Evolutionary conservation across 106 monocot genomes (phyloP).

Genomic region (Amphibolis antarctica): DNA sequence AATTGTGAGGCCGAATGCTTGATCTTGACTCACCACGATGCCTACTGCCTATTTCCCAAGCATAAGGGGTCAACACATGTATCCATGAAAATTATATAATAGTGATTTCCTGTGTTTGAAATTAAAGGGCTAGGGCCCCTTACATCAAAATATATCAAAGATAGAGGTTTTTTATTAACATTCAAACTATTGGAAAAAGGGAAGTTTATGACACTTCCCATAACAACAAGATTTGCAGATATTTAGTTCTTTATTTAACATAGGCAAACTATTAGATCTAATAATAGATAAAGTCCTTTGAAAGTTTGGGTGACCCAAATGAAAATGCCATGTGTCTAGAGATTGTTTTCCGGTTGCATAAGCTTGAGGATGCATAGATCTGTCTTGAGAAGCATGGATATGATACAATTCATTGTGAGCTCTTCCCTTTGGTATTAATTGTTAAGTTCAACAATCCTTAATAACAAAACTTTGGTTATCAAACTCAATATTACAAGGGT

Average conservation of each 20-base stretch:
- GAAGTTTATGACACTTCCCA: background rate
- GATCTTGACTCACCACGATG: no score
- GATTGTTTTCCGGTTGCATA: background rate
- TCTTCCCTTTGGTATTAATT: background rate
- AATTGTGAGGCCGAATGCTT: no score
- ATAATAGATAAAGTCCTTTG: background rate
- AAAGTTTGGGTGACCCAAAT: background rate
- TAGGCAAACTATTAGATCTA: background rate
- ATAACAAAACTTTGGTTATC: background rate
- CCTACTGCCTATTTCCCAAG: no score
- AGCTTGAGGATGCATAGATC: background rate
- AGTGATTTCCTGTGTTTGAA: background rate
- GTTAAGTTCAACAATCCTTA: background rate
- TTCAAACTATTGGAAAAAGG: background rate
- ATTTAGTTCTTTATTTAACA: background rate
- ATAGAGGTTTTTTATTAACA: background rate
- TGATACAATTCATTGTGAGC: background rate
- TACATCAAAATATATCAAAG: background rate
- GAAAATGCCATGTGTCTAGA: background rate
- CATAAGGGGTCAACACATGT: background rate
- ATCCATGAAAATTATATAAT: background rate
- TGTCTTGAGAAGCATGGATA: background rate
- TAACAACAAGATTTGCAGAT: background rate
- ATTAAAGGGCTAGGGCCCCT: background rate
- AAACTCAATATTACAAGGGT: background rate